Conservation (phyloP, 1,139 yeast species). For the Trichomonascaceae sp. region DNA sequence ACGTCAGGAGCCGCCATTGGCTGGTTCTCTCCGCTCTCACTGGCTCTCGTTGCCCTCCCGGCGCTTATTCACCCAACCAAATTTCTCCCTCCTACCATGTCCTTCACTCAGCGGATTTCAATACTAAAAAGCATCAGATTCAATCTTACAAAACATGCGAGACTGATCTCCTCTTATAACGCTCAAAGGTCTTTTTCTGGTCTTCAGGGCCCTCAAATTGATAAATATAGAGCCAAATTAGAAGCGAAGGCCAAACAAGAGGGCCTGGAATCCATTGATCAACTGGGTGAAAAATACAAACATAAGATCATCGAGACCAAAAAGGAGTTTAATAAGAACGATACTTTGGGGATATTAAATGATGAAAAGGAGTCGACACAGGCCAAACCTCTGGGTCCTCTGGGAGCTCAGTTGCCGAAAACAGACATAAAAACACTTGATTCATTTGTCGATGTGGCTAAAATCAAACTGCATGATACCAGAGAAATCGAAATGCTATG, state of each 20-base stretch:
- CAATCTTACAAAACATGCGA: neutral
- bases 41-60: too few species aligned
- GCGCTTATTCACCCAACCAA: neutral
- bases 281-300: slow-evolving; percentile 56
- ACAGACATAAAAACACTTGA: slow-evolving; percentile 56
- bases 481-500: slow-evolving; percentile 77
- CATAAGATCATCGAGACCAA: slow-evolving; percentile 55
- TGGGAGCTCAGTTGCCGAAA: slow-evolving; percentile 13
- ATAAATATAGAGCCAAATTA: slow-evolving; percentile 39
- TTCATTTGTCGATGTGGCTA: slow-evolving; percentile 65
- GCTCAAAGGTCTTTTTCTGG: neutral
- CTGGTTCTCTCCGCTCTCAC: too few species aligned
- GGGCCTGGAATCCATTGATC: slow-evolving; percentile 49
- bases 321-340: slow-evolving; percentile 52
- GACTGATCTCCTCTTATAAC: neutral
- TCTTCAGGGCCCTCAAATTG: slow-evolving; percentile 12
- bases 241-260: slow-evolving; percentile 43
- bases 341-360: slow-evolving; percentile 58
- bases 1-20: too few species aligned
- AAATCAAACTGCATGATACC: slow-evolving; percentile 44
- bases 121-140: neutral
- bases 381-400: slow-evolving; percentile 2
- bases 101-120: neutral
- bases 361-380: neutral
- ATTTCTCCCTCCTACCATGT: neutral